A percentile compares a stretch with the other conserved stretches of the same genome.
Conservation (phyloP, 352 stramenopile genomes). For the Bremia lactucae region DNA sequence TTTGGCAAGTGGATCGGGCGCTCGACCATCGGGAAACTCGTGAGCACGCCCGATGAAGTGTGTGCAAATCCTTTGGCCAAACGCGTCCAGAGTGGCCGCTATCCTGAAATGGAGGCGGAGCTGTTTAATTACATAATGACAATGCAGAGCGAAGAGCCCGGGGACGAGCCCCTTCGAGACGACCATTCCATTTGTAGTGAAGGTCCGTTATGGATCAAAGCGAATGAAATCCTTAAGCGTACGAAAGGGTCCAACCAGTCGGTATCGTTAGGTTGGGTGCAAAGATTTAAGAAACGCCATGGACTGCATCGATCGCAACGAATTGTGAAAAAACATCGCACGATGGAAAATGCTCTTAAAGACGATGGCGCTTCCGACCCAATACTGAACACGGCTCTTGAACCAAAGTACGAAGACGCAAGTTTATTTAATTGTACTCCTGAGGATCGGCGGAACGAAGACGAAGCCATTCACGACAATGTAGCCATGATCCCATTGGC, state of each 20-base stretch:
- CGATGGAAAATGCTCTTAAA: neutral
- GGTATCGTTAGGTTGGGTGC: slow-evolving; percentile 26
- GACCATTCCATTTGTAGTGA: slow-evolving; percentile 14
- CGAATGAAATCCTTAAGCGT: slow-evolving; percentile 25
- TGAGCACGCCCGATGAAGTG: slow-evolving; percentile 15
- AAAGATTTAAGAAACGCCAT: slow-evolving; percentile 29
- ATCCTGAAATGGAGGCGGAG: slow-evolving; percentile 25
- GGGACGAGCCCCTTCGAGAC: neutral
- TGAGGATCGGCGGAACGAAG: neutral
- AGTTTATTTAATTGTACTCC: neutral
- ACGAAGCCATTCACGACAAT: slow-evolving; percentile 3
- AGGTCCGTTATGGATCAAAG: slow-evolving; percentile 21
- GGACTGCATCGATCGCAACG: slow-evolving; percentile 23
- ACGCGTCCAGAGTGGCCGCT: slow-evolving; percentile 24
- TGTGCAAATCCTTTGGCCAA: slow-evolving; percentile 22
- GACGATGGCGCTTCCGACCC: neutral
- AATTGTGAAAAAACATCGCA: neutral
- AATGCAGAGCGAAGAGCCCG: slow-evolving; percentile 1
- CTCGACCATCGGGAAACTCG: slow-evolving; percentile 32
- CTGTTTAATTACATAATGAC: slow-evolving; percentile 13
- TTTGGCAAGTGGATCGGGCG: slow-evolving; percentile 29
- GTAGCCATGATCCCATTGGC: slow-evolving; percentile 5
- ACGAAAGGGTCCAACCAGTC: slow-evolving; percentile 7
- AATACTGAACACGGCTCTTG: neutral
- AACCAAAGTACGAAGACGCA: neutral